Evolutionary conservation across 2,329 filamentous ascomycete species (phyloP), one percentile per base, ranked within the genome.

Genomic region (Aureobasidium sp.): DNA sequence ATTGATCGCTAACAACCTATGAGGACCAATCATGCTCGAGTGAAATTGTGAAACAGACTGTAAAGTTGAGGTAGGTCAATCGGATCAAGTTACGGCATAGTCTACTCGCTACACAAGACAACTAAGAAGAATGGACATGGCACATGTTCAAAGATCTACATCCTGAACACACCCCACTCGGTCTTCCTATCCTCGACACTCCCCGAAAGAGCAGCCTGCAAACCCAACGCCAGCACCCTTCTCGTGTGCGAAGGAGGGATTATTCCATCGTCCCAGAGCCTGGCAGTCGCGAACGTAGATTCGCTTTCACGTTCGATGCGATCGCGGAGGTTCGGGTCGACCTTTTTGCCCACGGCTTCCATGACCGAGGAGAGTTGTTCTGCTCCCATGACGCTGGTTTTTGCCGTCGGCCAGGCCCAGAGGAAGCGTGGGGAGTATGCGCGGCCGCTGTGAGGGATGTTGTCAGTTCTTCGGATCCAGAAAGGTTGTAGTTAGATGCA

Each of bases 361-460:
- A 99, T 97, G 63, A 99, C 94, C 4, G 87, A 84, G 8, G 87
- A 87, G 37, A 99, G 79, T 77, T 97, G 93, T 75, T 96, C 93
- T 42, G 88, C 83, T 21, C 94, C 94, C 94, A 99, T 99, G 67
- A 99, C 92, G 33, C 89, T 90, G 55, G 96, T 90, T 70, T 89
- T 88, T n/a, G 94, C 91, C 67, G 95, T 96, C 42, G 94, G 94
- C 94, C 94, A 99, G 81, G 93, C 95, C 85, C 90, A 96, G 63
- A 97, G 75, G 73, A 97, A 90, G 13, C 91, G 81, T 0, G 93
- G 93, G n/a, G 84, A 84, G 74, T 96, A 99, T 1, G 94, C 93
- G 54, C 94, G 83, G 23, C 94, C 94, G 71, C 90, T 83, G 61
- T 43, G 31, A 19, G 40, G 15, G 3, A 15, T 21, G 25, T 64